Conservation (phyloP, 495 filamentous ascomycete species). For the Friedmanniomyces endolithicus region DNA sequence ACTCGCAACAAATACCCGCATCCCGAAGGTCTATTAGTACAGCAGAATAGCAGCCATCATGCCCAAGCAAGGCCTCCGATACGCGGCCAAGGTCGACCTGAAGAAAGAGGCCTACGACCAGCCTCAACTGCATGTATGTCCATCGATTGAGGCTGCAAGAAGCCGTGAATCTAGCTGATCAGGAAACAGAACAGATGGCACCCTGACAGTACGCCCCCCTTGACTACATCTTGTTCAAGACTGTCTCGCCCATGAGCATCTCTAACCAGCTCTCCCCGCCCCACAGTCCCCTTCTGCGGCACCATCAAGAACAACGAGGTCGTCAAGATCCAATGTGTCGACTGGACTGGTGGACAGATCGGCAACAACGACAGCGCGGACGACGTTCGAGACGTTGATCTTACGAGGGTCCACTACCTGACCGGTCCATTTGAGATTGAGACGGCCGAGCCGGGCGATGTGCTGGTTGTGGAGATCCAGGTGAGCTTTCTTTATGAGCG, state of each 20-base stretch:
- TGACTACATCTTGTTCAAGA: too few relatives aligned
- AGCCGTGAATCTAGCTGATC: background rate
- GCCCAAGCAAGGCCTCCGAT: slow-evolving; percentile 45
- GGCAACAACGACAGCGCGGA: slow-evolving; percentile 80
- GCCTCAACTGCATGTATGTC: slow-evolving; percentile 58
- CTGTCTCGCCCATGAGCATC: too few relatives aligned
- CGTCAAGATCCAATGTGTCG: slow-evolving; percentile 91
- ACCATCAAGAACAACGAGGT: slow-evolving; percentile 76
- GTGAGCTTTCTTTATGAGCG: slow-evolving; percentile 31
- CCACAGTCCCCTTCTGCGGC: slow-evolving; percentile 57
- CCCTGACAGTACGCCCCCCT: slow-evolving; percentile 57
- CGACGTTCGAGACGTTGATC: slow-evolving; percentile 73
- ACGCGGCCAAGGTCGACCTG: slow-evolving; percentile 62
- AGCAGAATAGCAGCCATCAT: slow-evolving; percentile 14
- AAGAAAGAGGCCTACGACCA: slow-evolving; percentile 68
- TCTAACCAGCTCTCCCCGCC: background rate
- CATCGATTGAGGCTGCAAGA: background rate
- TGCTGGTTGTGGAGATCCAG: slow-evolving; percentile 85
- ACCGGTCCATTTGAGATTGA: slow-evolving; percentile 87
- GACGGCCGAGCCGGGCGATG: slow-evolving; percentile 72
- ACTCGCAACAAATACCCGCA: background rate
- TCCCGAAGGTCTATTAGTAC: background rate
- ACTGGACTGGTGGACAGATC: slow-evolving; percentile 62
- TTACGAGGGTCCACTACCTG: slow-evolving; percentile 76
- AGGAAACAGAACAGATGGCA: slow-evolving; percentile 78